These are phyloP conservation scores for Alternaria metachromatica DNA, from an alignment of 2,329 filamentous ascomycete species.

Conservation along the genomic window DNA sequence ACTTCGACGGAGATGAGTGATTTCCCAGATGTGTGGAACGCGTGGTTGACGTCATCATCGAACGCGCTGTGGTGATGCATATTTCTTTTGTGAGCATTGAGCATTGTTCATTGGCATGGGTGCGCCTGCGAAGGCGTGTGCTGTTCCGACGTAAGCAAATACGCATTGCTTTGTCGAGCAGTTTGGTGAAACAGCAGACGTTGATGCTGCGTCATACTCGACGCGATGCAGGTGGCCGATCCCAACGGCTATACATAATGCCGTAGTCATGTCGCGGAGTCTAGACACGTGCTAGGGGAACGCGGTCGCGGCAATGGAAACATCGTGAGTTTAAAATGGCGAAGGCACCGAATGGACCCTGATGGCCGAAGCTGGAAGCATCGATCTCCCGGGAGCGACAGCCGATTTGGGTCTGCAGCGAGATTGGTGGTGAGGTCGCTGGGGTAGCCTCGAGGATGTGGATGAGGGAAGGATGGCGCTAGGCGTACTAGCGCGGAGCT, in stretches of 20 bases:
- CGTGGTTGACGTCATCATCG: conserved; percentile 5
- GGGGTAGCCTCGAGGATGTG: background rate
- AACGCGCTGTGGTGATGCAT: background rate
- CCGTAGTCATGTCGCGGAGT: background rate
- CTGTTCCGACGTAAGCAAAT: background rate
- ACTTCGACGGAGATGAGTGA: background rate
- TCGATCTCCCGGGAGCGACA: background rate
- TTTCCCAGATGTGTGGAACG: background rate
- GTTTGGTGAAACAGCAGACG: background rate
- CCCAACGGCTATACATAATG: background rate
- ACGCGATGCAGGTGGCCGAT: background rate
- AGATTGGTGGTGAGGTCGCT: background rate
- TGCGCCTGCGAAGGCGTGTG: background rate
- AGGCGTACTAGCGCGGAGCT: background rate
- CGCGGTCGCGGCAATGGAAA: background rate
- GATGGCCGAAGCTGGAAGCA: background rate
- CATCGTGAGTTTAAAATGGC: background rate
- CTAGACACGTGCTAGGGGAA: background rate
- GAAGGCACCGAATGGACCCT: background rate
- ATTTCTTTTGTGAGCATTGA: background rate
- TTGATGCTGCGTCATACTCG: background rate
- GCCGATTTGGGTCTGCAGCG: background rate
- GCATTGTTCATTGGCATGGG: background rate
- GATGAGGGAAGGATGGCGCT: background rate
- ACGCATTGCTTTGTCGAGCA: background rate